These are phyloP conservation scores for Cyathus striatus DNA, from an alignment of 768 basidiomycete genomes.

Conservation along the genomic window DNA sequence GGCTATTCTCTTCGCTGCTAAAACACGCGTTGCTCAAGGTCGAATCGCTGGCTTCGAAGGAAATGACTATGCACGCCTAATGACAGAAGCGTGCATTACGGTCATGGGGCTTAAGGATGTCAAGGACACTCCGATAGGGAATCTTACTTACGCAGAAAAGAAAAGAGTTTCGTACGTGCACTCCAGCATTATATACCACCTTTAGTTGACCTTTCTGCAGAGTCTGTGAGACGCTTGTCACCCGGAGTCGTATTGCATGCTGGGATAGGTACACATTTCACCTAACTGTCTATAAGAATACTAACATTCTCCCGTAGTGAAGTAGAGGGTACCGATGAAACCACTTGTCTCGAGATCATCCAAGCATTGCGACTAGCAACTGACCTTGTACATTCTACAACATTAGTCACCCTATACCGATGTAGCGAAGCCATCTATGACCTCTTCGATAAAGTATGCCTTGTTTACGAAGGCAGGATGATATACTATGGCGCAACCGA, in stretches of 20 bases:
- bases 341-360: slow-evolving; percentile 71
- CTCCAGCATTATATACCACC: no score
- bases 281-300: background rate
- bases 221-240: slow-evolving; percentile 64
- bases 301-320: slow-evolving; percentile 37
- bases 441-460: slow-evolving; percentile 68
- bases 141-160: slow-evolving; percentile 76
- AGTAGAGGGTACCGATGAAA: slow-evolving; percentile 60
- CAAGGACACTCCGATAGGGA: slow-evolving; percentile 69
- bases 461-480: slow-evolving; percentile 72
- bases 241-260: slow-evolving; percentile 53
- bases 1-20: slow-evolving; percentile 67
- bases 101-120: slow-evolving; percentile 76
- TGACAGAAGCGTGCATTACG: slow-evolving; percentile 54
- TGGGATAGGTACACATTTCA: slow-evolving; percentile 75
- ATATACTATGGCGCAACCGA: slow-evolving; percentile 72
- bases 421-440: slow-evolving; percentile 66
- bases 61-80: slow-evolving; percentile 32
- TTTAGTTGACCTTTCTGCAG: no score
- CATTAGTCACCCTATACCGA: slow-evolving; percentile 81
- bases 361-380: slow-evolving; percentile 62
- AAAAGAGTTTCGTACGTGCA: slow-evolving; percentile 73
- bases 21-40: slow-evolving; percentile 58
- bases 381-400: slow-evolving; percentile 46
- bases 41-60: slow-evolving; percentile 40